Evolutionary conservation across 495 filamentous ascomycete genomes (phyloP).

Genomic region (Trichoderma erinaceum): DNA sequence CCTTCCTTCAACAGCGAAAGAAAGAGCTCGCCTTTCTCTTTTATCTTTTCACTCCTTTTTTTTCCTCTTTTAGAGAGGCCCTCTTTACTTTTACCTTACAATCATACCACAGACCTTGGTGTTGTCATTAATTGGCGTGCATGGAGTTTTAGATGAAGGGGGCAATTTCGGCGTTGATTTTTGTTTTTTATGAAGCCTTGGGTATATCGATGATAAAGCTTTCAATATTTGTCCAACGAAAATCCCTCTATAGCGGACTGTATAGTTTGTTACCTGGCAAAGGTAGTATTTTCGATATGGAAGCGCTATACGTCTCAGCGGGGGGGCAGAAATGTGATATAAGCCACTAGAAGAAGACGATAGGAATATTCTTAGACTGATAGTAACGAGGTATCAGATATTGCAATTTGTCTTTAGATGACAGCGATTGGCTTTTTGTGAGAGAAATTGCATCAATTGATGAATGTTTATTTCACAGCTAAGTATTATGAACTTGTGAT

Average conservation of each 20-base stretch:
- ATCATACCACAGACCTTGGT: background rate
- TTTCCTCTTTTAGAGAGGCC: background rate
- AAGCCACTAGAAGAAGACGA: background rate
- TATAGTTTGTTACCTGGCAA: background rate
- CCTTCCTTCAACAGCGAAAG: background rate
- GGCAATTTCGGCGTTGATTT: constrained; percentile 1
- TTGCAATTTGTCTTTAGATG: background rate
- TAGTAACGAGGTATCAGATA: background rate
- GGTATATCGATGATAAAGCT: background rate
- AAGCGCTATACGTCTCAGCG: background rate
- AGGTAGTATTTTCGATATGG: background rate
- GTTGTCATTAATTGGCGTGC: background rate
- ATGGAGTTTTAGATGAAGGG: constrained; percentile 2
- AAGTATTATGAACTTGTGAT: too few relatives aligned
- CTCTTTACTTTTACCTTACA: background rate
- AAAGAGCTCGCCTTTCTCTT: background rate
- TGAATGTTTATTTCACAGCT: background rate
- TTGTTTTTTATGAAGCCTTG: background rate
- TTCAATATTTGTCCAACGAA: background rate
- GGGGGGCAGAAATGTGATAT: background rate
- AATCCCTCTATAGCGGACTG: background rate
- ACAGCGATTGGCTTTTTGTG: background rate
- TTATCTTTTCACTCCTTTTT: background rate
- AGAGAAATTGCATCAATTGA: background rate
- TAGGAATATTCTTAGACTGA: background rate